Evolutionary conservation across 371 early-diverging fungal species (phyloP), one percentile per base, ranked within the genome.

Genomic region (Mortierella sp.): DNA sequence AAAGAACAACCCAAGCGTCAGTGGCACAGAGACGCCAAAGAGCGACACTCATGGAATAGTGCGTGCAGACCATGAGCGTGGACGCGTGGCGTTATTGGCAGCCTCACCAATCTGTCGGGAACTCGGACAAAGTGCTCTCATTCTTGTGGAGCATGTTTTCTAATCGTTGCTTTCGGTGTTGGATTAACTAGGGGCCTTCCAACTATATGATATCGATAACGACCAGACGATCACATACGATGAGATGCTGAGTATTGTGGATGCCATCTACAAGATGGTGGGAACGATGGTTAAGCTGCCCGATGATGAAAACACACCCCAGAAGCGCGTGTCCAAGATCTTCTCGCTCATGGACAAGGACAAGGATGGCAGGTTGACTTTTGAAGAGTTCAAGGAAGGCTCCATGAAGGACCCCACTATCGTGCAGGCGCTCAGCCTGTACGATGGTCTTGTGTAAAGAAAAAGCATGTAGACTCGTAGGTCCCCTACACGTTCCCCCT

Each of bases 221-320:
- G 96, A 98, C 74, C 94, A 96, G 21, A 88, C 82, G 72, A 95
- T 98, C 62, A 90, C 95, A 19, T 86, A 86, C 28, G 91, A 90
- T 14, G 98, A 98, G 82, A 95, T 97, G 96, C 67, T 93, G 45
- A 81, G 80, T 60, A 93, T 96, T 54, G 97, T 96, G 10, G 91
- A 93, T 48, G 94, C 98, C 7, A 94, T 98, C 49, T 96, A 96
- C 79, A 92, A 91, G 68, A 95, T 96, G 95, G 93, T 96, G 0
- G 97, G 96, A 13, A 90, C 88, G 60, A 93, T 93, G 91, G 91
- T 92, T 45, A 92, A 93, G 69, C 74, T 96, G 66, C 95, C 96
- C n/a, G 82, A 85, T 26, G 96, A 97, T 80, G 94, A 94, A 70
- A 90, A 92, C 65, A 96, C 96, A n/a, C 95, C 97, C 7, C 91